These are phyloP conservation scores for Colletotrichum sp. DNA, from an alignment of 2,329 filamentous ascomycete species.

Conservation along the genomic window DNA sequence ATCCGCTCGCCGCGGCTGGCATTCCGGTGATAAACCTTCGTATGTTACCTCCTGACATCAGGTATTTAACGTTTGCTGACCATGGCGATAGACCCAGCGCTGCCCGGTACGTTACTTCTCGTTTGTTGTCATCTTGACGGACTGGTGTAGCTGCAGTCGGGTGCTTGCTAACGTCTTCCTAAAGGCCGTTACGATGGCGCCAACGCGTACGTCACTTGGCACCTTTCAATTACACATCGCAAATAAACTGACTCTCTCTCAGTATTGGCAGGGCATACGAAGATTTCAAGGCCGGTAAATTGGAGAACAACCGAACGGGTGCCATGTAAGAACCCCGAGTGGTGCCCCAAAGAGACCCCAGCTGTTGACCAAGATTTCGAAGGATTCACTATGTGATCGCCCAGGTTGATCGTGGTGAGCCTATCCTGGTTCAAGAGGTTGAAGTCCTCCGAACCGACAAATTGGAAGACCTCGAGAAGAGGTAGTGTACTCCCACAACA, in stretches of 20 bases:
- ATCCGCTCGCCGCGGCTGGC: constrained; percentile 65
- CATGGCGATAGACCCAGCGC: constrained; percentile 40
- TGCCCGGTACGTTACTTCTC: constrained; percentile 57
- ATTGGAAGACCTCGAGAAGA: constrained; percentile 56
- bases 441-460: constrained; percentile 68
- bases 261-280: constrained; percentile 76
- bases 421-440: constrained; percentile 62
- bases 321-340: constrained; percentile 61
- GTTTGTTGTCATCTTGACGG: background rate
- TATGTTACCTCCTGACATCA: background rate
- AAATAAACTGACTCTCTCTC: background rate
- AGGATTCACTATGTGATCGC: constrained; percentile 81
- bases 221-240: background rate
- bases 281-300: constrained; percentile 69
- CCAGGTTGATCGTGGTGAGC: constrained; percentile 79
- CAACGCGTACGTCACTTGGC: constrained; percentile 50
- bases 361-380: background rate
- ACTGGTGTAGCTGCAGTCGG: background rate
- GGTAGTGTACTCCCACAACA: background rate
- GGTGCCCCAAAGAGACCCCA: too few relatives aligned
- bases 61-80: background rate
- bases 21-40: constrained; percentile 84
- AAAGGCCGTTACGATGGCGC: constrained; percentile 78
- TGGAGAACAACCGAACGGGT: constrained; percentile 74
- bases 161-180: background rate